Conservation (phyloP, 306 rosid genomes). For the cucumber (Cucumis sativus) region Cucumber_9930_V3 NC_026659.2:10317001-10317500, state of each 20-base stretch:
- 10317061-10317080: too few relatives aligned
- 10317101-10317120: too few relatives aligned
- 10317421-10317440: background rate
- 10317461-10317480: background rate
- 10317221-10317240: background rate
- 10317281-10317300: background rate
- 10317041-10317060: too few relatives aligned
- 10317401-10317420: background rate
- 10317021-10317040: too few relatives aligned
- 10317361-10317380: background rate
- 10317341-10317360: background rate
- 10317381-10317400: background rate
- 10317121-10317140: too few relatives aligned
- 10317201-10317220: too few relatives aligned
- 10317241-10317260: background rate
- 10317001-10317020: too few relatives aligned
- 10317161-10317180: too few relatives aligned
- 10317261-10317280: background rate
- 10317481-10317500: background rate
- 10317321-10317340: background rate
- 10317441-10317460: background rate
- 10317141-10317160: too few relatives aligned
- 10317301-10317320: background rate
- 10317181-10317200: too few relatives aligned
- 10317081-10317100: too few relatives aligned